Evolutionary conservation across 371 early-diverging fungal genomes (phyloP), one percentile per base, ranked within the genome.

Genomic region (Apophysomyces variabilis): DNA sequence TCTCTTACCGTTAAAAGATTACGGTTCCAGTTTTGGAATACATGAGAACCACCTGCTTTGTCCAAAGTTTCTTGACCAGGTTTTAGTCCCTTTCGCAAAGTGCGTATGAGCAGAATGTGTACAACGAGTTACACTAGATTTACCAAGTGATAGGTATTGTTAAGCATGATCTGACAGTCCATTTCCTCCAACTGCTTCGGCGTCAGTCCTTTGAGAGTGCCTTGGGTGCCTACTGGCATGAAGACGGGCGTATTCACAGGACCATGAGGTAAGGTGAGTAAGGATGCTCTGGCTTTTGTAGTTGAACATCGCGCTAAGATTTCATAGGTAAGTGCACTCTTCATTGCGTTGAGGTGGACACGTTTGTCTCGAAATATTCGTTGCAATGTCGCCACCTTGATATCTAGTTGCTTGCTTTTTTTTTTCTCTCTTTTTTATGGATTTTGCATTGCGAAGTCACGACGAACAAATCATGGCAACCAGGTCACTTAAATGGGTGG

Each of bases 161-260:
- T 90, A 50, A 98, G 85, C 75, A 98, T 94, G 61, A 96, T 91
- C 62, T 95, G 92, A 78, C 96, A 94, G 70, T 93, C 90, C n/a
- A 94, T 76, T 41, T 89, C 86, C 69, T 90, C 87, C 46, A 96
- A 72, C 68, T 95, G 96, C 21, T 90, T 70, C 12, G 90, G 85
- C 26, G 92, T 89, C 60, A 96, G 72, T 14, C 95, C 97, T 73
- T 97, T 97, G 81, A 98, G 85, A 12, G 95, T 90, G 18, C 96
- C 99, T 79, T 96, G 93, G 4, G 99, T 98, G n/a, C 95, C 98
- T 9, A 98, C 99, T 6, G 99, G 97, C 99, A 98, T 98, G 70
- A 97, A 98, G 66, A 93, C 91, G 36, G 99, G 99, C 39, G 94
- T 90, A 62, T 92, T 87, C 12, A 94, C 94, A 5, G 88, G 91